A percentile compares a stretch with the other conserved stretches of the same genome.
phyloP scores from a whole-genome alignment of 768 basidiomycete species.

The Lactifluus volemus region DNA sequence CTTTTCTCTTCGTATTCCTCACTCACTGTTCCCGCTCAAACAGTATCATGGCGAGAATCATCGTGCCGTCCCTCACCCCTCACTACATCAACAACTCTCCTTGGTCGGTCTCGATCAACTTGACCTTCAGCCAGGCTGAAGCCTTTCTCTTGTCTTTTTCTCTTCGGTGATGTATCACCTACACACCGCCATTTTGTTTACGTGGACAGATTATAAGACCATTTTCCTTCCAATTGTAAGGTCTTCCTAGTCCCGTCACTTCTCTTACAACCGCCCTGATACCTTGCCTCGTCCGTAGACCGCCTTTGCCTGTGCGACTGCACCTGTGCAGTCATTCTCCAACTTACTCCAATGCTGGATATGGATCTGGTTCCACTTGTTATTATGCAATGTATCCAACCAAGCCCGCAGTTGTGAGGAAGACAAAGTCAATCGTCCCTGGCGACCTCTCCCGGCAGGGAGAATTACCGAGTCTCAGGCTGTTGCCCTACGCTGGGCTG shows the following conservation, averaged over 20 bases:
- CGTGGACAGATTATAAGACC: slow-evolving; percentile 26
- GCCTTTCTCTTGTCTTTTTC: not conserved
- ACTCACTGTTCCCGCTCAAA: not conserved
- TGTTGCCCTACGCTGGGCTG: slow-evolving; percentile 18
- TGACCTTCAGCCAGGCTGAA: slow-evolving; percentile 9
- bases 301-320: slow-evolving; percentile 19
- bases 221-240: slow-evolving; percentile 25
- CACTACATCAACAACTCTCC: slow-evolving; percentile 11
- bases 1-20: not conserved
- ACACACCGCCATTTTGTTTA: slow-evolving; percentile 24
- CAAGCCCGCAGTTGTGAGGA: slow-evolving; percentile 21
- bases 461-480: slow-evolving; percentile 20
- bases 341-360: slow-evolving; percentile 14
- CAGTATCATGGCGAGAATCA: slow-evolving; percentile 13
- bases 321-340: slow-evolving; percentile 13
- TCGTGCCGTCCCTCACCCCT: slow-evolving; percentile 16
- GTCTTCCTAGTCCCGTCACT: not conserved
- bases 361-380: slow-evolving; percentile 24
- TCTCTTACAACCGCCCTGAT: not conserved
- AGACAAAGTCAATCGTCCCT: slow-evolving; percentile 23
- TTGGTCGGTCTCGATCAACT: slow-evolving; percentile 14
- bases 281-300: slow-evolving; percentile 4
- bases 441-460: slow-evolving; percentile 24
- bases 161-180: slow-evolving; percentile 15
- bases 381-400: slow-evolving; percentile 24